Evolutionary conservation across 2,329 filamentous ascomycete genomes (phyloP).

Genomic region (Mycosphaerelloides madeirae): DNA sequence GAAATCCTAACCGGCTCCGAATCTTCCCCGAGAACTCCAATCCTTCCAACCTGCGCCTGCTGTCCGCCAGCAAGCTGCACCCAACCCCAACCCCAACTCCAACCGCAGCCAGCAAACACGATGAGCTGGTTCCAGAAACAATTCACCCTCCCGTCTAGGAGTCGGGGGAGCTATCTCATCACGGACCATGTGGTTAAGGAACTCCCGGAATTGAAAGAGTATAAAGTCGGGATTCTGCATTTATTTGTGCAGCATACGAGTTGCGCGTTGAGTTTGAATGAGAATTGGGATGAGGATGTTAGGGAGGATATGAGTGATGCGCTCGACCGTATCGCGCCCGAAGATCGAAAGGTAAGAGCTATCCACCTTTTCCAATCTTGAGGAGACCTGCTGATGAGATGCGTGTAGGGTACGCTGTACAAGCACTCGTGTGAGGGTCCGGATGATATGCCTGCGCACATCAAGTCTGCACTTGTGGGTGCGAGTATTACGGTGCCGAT

Average conservation of each 20-base stretch:
- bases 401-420: conserved; percentile 57
- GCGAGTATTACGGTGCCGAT: conserved; percentile 90
- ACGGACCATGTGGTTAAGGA: conserved; percentile 67
- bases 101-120: conserved; percentile 10
- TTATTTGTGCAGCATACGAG: conserved; percentile 95
- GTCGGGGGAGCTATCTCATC: conserved; percentile 83
- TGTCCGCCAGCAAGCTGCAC: conserved; percentile 29
- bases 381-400: too few species aligned
- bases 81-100: conserved; percentile 21
- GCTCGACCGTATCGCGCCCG: conserved; percentile 81
- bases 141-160: conserved; percentile 69
- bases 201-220: conserved; percentile 73
- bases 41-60: conserved; percentile 31
- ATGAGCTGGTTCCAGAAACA: conserved; percentile 78
- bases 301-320: conserved; percentile 81
- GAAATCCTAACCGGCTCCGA: conserved; percentile 25
- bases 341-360: conserved; percentile 51
- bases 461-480: conserved; percentile 85
- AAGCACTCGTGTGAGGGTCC: conserved; percentile 77
- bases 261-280: conserved; percentile 85
- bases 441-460: conserved; percentile 97
- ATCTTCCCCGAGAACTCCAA: conserved; percentile 29
- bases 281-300: conserved; percentile 87
- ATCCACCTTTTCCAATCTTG: too few species aligned
- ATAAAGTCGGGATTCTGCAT: conserved; percentile 81